These are phyloP conservation scores for Pichia sp. DNA, from an alignment of 1,139 yeast species.

Conservation along the genomic window DNA sequence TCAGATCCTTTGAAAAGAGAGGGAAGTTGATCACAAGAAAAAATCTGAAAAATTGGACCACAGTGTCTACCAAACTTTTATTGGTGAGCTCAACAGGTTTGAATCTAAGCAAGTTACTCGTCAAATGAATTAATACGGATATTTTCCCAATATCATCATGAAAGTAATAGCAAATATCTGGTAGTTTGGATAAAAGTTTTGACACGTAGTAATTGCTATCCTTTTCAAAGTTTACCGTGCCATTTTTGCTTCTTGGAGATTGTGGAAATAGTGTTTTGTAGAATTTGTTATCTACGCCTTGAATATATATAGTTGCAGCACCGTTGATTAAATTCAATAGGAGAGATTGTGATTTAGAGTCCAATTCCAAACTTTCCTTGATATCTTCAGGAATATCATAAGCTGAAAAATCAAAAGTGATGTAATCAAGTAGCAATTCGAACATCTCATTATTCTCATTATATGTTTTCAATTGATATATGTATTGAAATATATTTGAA, in stretches of 20 bases:
- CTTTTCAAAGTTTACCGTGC: neutral
- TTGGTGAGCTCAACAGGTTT: conserved; percentile 1
- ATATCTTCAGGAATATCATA: conserved; percentile 24
- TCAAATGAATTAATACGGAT: conserved; percentile 8
- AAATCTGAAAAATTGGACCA: conserved; percentile 8
- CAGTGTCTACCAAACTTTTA: conserved; percentile 1
- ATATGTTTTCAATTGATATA: conserved; percentile 31
- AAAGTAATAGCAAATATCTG: conserved; percentile 14
- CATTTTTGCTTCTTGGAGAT: neutral
- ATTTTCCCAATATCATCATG: conserved; percentile 19
- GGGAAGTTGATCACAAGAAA: conserved; percentile 19
- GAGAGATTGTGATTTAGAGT: conserved; percentile 20
- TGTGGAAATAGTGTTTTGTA: conserved; percentile 20
- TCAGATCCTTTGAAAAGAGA: neutral
- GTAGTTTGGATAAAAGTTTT: conserved; percentile 14
- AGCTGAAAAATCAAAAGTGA: conserved; percentile 43
- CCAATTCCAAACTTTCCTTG: conserved; percentile 27
- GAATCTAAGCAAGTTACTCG: conserved; percentile 3
- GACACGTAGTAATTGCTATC: conserved; percentile 11
- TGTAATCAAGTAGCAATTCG: conserved; percentile 40
- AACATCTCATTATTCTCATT: conserved; percentile 28
- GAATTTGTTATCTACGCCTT: conserved; percentile 20
- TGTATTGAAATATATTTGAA: conserved; percentile 25
- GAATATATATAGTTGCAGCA: conserved; percentile 25
- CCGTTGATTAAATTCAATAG: conserved; percentile 34